Base-by-base conservation (phyloP, 2,329 filamentous ascomycete genomes). In the Botrytis porri region DNA sequence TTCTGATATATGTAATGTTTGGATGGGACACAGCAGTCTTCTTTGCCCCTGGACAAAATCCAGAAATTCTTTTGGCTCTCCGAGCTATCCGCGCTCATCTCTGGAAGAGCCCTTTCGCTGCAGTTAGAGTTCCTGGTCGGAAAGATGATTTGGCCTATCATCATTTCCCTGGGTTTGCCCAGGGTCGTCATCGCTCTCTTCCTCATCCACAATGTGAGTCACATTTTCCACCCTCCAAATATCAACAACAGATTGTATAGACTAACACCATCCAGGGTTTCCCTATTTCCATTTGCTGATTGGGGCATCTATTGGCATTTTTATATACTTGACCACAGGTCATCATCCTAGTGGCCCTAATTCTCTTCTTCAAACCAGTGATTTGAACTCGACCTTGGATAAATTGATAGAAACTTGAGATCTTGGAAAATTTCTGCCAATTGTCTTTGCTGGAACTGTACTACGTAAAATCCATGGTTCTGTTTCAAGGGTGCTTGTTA, bases 121-220 rank as follows among this genome's bases (percentile, higher is more conserved):
- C 2, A 41, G 4, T 20, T 41, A 32, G 20, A 43, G n/a, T 16
- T 39, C 45, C 32, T n/a, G 25, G 8, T 51, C 8, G 22, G 29
- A 16, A 0, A 2, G 25, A 9, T 20, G 35, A 12, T 7, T 66
- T 66, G 45, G 25, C 7, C 9, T 16, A 12, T 57, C 37, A 32
- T 41, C 18, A 8, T 16, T 57, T 57, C 37, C 48, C 48, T 57
- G 48, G 48, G 4, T 67, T 57, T 43, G 37, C 65, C n/a, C 25
- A 22, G 35, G 10, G 6, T 32, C 48, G 10, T 41, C 48, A 67
- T 67, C 65, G 37, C 18, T 57, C 35, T 6, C 65, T 67, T 25
- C 37, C 35, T 67, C 25, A 57, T 29, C 65, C 65, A 67, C 65
- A 67, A 43, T 67, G 48, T 67, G 65, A 54, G 65, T 41, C 41